Conservation (phyloP, 1,139 yeast species). For the Yamadazyma diddensiae region DNA sequence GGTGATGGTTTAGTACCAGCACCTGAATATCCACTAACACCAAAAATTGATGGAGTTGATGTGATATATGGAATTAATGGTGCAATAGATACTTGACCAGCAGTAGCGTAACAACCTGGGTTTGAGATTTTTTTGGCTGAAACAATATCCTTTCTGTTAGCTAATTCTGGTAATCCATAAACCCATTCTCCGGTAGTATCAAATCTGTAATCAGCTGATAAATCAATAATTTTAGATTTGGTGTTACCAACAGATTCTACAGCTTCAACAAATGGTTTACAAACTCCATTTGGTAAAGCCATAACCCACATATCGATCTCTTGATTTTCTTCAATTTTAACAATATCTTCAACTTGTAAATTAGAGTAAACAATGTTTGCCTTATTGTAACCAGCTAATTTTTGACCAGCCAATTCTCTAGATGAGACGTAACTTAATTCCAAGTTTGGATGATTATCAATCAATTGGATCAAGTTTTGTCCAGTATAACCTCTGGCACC, state of each 20-base stretch:
- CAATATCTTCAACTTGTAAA: constrained; percentile 82
- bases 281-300: constrained; percentile 98
- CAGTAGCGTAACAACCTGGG: constrained; percentile 99
- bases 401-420: constrained; percentile 87
- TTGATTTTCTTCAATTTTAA: constrained; percentile 66
- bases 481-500: constrained; percentile 99
- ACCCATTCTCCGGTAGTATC: constrained; percentile 86
- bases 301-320: constrained; percentile 96
- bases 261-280: constrained; percentile 95
- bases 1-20: constrained; percentile 99
- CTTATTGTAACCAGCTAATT: constrained; percentile 83
- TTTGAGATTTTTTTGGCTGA: constrained; percentile 84
- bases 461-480: constrained; percentile 82
- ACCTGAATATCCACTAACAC: constrained; percentile 97
- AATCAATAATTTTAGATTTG: constrained; percentile 78
- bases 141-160: constrained; percentile 62
- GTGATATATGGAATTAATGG: constrained; percentile 65
- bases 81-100: constrained; percentile 89
- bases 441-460: constrained; percentile 81
- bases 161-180: constrained; percentile 88
- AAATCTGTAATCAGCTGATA: constrained; percentile 95
- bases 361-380: constrained; percentile 77
- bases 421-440: constrained; percentile 93
- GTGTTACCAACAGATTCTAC: constrained; percentile 61
- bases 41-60: constrained; percentile 83